phyloP scores from a whole-genome alignment of 148 eudicot genomes.

The Cornus suecica region DNA sequence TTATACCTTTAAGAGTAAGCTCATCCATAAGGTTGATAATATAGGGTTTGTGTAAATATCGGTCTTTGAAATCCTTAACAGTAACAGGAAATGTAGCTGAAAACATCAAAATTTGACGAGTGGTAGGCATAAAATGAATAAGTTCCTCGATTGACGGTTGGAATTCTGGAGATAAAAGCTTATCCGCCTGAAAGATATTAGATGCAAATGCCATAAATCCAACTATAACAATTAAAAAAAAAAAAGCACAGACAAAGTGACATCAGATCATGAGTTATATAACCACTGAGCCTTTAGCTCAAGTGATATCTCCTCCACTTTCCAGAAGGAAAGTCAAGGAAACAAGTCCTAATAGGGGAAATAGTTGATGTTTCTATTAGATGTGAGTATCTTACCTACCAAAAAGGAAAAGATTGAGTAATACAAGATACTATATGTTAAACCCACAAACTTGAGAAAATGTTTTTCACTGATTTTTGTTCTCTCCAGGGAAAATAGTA shows the following conservation, averaged over 20 bases:
- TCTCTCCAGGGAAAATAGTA: background rate
- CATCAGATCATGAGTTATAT: too few species aligned
- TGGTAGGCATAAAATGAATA: conserved; percentile 56
- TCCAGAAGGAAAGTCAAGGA: too few species aligned
- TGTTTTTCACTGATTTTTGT: background rate
- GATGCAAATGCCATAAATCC: background rate
- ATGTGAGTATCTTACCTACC: too few species aligned
- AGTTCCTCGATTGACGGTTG: conserved; percentile 81
- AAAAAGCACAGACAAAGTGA: background rate
- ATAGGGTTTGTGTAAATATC: conserved; percentile 66
- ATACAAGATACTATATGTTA: background rate
- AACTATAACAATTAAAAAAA: background rate
- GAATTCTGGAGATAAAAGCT: conserved; percentile 85
- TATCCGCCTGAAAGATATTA: conserved; percentile 68
- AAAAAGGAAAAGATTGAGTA: background rate
- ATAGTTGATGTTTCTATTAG: too few species aligned
- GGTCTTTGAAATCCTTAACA: conserved; percentile 76
- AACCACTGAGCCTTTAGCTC: background rate
- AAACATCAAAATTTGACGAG: conserved; percentile 83
- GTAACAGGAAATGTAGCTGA: conserved; percentile 96
- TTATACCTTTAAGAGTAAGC: conserved; percentile 90
- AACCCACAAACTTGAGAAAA: background rate
- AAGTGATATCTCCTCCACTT: too few species aligned
- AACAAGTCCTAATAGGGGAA: too few species aligned
- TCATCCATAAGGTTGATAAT: conserved; percentile 89